These are phyloP conservation scores for Cucurbitaria berberidis DNA, from an alignment of 2,329 filamentous ascomycete species.

Conservation along the genomic window DNA sequence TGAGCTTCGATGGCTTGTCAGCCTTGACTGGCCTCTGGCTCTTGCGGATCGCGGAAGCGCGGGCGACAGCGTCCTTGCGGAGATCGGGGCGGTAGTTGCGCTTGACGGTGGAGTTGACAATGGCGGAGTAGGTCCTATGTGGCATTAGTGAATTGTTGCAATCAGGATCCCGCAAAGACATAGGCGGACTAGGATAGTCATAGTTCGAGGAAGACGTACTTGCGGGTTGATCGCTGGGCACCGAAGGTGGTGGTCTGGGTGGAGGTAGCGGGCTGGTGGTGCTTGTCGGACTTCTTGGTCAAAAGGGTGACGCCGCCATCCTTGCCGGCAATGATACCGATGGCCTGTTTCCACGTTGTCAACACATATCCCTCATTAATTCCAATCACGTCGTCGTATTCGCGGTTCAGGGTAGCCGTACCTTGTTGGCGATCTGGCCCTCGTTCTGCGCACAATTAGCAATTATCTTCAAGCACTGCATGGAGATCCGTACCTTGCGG, in stretches of 20 bases:
- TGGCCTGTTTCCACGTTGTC: constrained; percentile 63
- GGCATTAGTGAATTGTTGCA: constrained; percentile 4
- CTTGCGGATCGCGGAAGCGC: constrained; percentile 82
- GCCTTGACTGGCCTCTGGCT: constrained; percentile 82
- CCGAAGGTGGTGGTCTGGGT: constrained; percentile 71
- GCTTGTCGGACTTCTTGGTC: constrained; percentile 80
- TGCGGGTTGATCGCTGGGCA: constrained; percentile 76
- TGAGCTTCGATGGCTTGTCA: constrained; percentile 72
- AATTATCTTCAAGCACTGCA: constrained; percentile 10
- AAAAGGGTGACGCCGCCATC: constrained; percentile 81
- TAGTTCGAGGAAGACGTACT: constrained; percentile 63
- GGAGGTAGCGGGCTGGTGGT: constrained; percentile 74
- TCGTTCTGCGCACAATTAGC: constrained; percentile 68
- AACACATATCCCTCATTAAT: constrained; percentile 5
- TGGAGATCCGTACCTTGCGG: constrained; percentile 72
- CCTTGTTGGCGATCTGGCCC: constrained; percentile 93
- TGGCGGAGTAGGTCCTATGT: constrained; percentile 77
- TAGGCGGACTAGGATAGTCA: not conserved
- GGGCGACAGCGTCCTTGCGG: constrained; percentile 72
- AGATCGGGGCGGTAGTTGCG: constrained; percentile 73
- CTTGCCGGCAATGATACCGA: constrained; percentile 77
- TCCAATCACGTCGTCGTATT: constrained; percentile 8
- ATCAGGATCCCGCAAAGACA: not conserved
- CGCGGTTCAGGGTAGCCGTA: constrained; percentile 52
- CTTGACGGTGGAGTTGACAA: constrained; percentile 84